These are phyloP conservation scores for Talaromyces marneffei DNA, from an alignment of 2,329 filamentous ascomycete species.

Conservation along the genomic window DNA sequence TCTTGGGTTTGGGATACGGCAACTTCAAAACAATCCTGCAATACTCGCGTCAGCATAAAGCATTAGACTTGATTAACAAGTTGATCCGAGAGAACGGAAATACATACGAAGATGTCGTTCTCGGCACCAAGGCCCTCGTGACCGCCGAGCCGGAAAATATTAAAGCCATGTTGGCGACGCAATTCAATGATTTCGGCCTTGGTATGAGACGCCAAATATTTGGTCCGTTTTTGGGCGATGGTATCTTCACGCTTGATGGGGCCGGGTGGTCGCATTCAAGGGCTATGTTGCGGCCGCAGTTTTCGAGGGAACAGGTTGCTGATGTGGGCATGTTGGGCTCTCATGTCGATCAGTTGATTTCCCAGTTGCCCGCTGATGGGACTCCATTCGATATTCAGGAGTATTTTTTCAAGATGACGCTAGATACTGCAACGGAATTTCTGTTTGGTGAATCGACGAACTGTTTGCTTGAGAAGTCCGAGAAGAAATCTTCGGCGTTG, in stretches of 20 bases:
- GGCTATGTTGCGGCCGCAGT: constrained; percentile 11
- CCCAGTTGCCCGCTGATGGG: constrained; percentile 57
- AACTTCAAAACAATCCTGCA: neutral
- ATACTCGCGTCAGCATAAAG: neutral
- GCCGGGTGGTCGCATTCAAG: constrained; percentile 53
- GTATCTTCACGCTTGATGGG: constrained; percentile 67
- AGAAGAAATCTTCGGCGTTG: neutral
- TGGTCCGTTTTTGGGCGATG: constrained; percentile 9
- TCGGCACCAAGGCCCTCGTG: constrained; percentile 5
- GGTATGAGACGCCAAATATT: constrained; percentile 27
- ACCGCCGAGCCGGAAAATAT: constrained; percentile 15
- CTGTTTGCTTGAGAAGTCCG: constrained; percentile 35
- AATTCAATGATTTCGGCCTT: constrained; percentile 10
- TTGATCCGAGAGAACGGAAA: neutral
- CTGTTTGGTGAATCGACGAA: constrained; percentile 53
- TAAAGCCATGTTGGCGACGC: constrained; percentile 12
- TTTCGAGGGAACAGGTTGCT: constrained; percentile 44
- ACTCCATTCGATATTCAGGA: constrained; percentile 55
- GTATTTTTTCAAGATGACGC: constrained; percentile 59
- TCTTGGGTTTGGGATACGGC: neutral
- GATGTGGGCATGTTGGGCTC: constrained; percentile 55
- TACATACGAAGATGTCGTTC: neutral
- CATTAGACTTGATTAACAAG: neutral
- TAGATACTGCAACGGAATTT: constrained; percentile 64
- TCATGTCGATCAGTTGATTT: constrained; percentile 56